Conservation (phyloP, 495 filamentous ascomycete species). For the Bacidia rubella region DNA sequence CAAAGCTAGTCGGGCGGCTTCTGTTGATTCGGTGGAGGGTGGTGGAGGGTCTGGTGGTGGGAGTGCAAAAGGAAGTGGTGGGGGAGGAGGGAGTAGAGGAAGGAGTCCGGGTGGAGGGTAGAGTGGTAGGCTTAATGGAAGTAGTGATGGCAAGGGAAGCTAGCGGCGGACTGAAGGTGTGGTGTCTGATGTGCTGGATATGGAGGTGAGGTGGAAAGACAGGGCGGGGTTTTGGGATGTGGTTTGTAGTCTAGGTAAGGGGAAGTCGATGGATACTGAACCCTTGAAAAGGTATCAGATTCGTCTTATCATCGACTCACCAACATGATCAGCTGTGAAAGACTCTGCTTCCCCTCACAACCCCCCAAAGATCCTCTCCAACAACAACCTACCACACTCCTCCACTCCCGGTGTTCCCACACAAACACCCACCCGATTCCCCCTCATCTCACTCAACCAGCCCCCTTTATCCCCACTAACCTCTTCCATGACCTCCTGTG, state of each 20-base stretch:
- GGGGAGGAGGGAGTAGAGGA: background rate
- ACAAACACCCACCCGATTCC: conserved; percentile 67
- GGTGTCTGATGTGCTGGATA: background rate
- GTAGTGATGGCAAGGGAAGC: background rate
- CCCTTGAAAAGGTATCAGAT: too few relatives aligned
- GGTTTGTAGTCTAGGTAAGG: background rate
- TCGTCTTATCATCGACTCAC: too few relatives aligned
- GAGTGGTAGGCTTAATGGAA: too few relatives aligned
- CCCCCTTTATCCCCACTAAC: conserved; percentile 50
- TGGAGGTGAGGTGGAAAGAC: background rate
- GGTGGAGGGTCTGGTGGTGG: background rate
- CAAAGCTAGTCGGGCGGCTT: background rate
- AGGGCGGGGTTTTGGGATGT: background rate
- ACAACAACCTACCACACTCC: conserved; percentile 29
- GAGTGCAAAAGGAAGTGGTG: background rate
- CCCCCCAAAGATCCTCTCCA: conserved; percentile 30
- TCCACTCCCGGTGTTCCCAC: conserved; percentile 34
- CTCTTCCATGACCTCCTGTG: conserved; percentile 25
- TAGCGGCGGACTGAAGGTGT: background rate
- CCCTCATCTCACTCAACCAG: conserved; percentile 56
- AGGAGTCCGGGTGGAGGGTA: background rate
- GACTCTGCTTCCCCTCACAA: too few relatives aligned
- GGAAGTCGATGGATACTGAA: too few relatives aligned
- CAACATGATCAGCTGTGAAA: too few relatives aligned
- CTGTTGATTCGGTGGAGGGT: background rate